Conservation (phyloP, 805 yeast genomes). For the Kodamaea restingae region DNA sequence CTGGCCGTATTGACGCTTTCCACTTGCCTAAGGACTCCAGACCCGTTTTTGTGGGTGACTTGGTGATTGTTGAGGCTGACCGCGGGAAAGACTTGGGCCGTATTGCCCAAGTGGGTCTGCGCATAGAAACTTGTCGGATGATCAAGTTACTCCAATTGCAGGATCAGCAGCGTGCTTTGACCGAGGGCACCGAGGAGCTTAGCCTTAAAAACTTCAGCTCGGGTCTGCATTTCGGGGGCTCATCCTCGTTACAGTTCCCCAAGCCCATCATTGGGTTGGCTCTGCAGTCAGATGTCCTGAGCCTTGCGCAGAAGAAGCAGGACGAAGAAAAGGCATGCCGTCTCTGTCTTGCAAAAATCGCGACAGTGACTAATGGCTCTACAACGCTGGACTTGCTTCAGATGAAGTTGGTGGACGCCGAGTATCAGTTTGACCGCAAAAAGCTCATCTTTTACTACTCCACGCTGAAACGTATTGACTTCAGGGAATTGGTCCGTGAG, state of each 20-base stretch:
- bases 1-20: constrained; percentile 76
- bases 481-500: constrained; percentile 68
- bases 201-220: constrained; percentile 21
- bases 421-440: constrained; percentile 77
- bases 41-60: constrained; percentile 50
- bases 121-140: constrained; percentile 63
- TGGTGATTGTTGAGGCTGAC: constrained; percentile 82
- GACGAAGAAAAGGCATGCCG: constrained; percentile 70
- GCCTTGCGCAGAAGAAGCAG: constrained; percentile 51
- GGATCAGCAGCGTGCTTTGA: constrained; percentile 66
- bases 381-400: constrained; percentile 31
- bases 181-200: constrained; percentile 23
- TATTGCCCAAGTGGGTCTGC: constrained; percentile 53
- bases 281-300: constrained; percentile 54
- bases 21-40: constrained; percentile 41
- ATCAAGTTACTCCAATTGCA: constrained; percentile 62
- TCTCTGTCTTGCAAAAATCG: constrained; percentile 55
- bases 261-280: constrained; percentile 66
- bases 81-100: constrained; percentile 75
- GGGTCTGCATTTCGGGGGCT: constrained; percentile 9
- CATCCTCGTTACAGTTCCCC: constrained; percentile 54
- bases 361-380: constrained; percentile 28
- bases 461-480: constrained; percentile 61
- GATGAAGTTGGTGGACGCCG: constrained; percentile 67
- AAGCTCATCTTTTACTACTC: constrained; percentile 63